A percentile compares a stretch with the other conserved stretches of the same genome.
Conservation (phyloP, 2,329 filamentous ascomycete genomes). For the Aureobasidium sp. region DNA sequence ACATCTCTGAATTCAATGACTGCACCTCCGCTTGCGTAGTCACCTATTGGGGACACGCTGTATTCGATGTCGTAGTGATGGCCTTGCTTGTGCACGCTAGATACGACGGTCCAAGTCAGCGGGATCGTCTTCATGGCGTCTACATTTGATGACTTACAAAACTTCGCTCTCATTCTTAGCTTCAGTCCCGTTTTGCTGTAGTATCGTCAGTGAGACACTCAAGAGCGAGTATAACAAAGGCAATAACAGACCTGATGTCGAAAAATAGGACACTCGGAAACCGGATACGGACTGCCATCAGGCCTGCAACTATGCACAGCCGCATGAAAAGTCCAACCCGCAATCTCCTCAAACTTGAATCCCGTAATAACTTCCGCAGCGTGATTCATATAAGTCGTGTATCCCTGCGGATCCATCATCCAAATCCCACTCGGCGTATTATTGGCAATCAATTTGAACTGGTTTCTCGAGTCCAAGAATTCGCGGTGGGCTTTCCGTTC, state of each 20-base stretch:
- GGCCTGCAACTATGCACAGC: slow-evolving; percentile 14
- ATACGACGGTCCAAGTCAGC: background rate
- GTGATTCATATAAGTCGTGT: slow-evolving; percentile 15
- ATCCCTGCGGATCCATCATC: slow-evolving; percentile 16
- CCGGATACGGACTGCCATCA: slow-evolving; percentile 16
- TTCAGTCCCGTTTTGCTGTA: slow-evolving; percentile 10
- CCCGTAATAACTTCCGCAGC: slow-evolving; percentile 17
- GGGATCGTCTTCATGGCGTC: too few species aligned
- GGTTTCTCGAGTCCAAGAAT: slow-evolving; percentile 11
- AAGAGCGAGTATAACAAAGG: too few species aligned
- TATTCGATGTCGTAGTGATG: slow-evolving; percentile 14
- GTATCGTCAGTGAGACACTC: too few species aligned
- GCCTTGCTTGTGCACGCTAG: background rate
- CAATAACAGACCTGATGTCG: too few species aligned
- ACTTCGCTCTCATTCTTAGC: slow-evolving; percentile 16
- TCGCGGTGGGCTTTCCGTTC: slow-evolving; percentile 11
- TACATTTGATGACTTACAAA: background rate
- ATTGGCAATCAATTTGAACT: slow-evolving; percentile 12
- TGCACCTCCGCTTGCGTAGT: slow-evolving; percentile 15
- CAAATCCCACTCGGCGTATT: slow-evolving; percentile 17
- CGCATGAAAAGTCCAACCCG: slow-evolving; percentile 17
- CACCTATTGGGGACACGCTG: slow-evolving; percentile 16
- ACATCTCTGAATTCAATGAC: slow-evolving; percentile 18
- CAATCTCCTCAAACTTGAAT: slow-evolving; percentile 16
- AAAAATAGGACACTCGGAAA: slow-evolving; percentile 16